A percentile compares a stretch with the other conserved stretches of the same genome.
phyloP scores from a whole-genome alignment of 768 basidiomycete species.

The Tulasnella calospora region DNA sequence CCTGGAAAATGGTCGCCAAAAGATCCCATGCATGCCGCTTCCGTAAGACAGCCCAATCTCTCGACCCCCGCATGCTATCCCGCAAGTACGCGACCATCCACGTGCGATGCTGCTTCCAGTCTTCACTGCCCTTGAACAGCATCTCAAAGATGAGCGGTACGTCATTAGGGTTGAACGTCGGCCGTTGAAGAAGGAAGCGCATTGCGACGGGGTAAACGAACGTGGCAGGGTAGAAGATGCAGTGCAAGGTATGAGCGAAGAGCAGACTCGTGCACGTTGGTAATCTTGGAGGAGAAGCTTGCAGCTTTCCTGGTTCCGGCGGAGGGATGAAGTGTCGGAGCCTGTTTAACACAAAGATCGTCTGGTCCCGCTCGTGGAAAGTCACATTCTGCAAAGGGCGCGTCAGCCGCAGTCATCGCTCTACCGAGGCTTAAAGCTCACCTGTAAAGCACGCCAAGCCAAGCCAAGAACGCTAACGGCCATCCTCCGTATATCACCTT shows the following conservation, averaged over 20 bases:
- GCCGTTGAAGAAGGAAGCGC: slow-evolving; percentile 84
- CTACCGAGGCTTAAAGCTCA: slow-evolving; percentile 37
- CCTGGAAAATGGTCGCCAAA: slow-evolving; percentile 74
- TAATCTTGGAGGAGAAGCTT: slow-evolving; percentile 50
- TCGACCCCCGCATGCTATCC: slow-evolving; percentile 67
- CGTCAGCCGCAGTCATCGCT: neutral
- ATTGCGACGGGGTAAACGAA: slow-evolving; percentile 84
- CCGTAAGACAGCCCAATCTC: slow-evolving; percentile 78
- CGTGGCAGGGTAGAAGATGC: slow-evolving; percentile 79
- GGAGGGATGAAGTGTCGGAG: slow-evolving; percentile 54
- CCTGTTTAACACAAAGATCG: slow-evolving; percentile 61
- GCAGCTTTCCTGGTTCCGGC: slow-evolving; percentile 34
- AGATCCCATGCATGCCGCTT: slow-evolving; percentile 86
- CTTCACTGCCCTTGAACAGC: slow-evolving; percentile 72
- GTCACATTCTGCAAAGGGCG: slow-evolving; percentile 45
- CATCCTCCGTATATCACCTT: slow-evolving; percentile 53
- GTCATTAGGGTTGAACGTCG: slow-evolving; percentile 70
- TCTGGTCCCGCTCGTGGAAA: slow-evolving; percentile 73
- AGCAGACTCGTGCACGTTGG: slow-evolving; percentile 77
- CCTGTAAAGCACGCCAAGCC: slow-evolving; percentile 60
- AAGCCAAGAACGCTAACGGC: slow-evolving; percentile 58
- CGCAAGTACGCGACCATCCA: slow-evolving; percentile 84
- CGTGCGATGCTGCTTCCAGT: slow-evolving; percentile 80
- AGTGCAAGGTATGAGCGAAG: slow-evolving; percentile 73
- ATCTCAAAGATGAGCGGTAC: slow-evolving; percentile 88